Base-by-base conservation (phyloP, 306 rosid species). In the Vigna hirtella region DNA sequence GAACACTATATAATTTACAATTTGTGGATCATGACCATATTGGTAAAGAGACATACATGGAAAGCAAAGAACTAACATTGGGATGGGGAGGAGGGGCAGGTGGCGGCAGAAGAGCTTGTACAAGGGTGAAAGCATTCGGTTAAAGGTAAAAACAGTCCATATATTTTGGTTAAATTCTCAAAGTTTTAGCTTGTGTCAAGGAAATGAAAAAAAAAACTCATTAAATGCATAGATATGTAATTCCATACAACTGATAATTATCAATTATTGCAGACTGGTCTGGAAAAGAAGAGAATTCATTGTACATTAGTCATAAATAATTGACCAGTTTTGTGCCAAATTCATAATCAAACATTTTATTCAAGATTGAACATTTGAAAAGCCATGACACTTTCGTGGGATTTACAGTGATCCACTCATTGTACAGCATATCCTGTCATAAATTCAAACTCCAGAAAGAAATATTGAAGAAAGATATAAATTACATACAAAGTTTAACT, bases 101-200 rank as follows among this genome's bases (percentile, higher is more conserved):
- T 30, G 34, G 34, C 34, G 5, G 34, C 34, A 30, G 34, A 30
- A 4, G 34, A 42, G 43, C 24, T 56, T 80, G 73, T 40, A 58
- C 57, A 76, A 20, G 42, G 32, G 28, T 34, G 58, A 5, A 51
- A n/a, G 7, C 53, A 16, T 13, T 50, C 57, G 26, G 45, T 48
- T 9, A 9, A 73, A 66, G 72, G 26, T 15, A 70, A 55, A 77
- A 55, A 77, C 24, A 75, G 55, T 16, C 30, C 24, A 56, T 12
- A 32, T 50, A 78, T 13, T 51, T 20, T 40, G 77, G 64, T 63
- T 48, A 75, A 79, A 53, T 72, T 58, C 12, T 73, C 62, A 36
- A 51, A 24, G 45, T 30, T 36, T 53, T 63, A 75, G 51, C 43
- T 84, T 34, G 82, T 11, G 49, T 38, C 56, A 45, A 58, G 47